These are phyloP conservation scores for Populus nigra DNA, from an alignment of 345 rosid genomes.

Conservation along the genomic window DNA sequence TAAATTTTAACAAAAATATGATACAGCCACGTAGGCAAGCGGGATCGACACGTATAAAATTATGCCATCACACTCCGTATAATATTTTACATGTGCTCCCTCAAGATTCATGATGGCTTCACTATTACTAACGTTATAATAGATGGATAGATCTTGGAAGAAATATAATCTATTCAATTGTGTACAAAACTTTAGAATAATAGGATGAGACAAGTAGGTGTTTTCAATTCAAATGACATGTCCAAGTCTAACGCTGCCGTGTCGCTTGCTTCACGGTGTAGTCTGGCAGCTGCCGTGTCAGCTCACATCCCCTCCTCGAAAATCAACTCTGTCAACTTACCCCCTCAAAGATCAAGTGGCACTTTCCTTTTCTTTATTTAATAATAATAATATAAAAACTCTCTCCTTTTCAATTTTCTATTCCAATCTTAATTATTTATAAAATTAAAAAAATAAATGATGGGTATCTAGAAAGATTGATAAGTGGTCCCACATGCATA, in stretches of 20 bases:
- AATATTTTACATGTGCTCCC: too few species aligned
- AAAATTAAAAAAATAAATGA: background rate
- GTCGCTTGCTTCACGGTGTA: background rate
- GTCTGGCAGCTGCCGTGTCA: constrained; percentile 22
- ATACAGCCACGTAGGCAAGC: too few species aligned
- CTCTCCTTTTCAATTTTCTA: background rate
- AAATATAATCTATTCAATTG: too few species aligned
- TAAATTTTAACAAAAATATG: too few species aligned
- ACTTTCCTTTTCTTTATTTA: background rate
- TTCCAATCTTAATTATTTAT: background rate
- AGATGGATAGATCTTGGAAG: too few species aligned
- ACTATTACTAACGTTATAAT: too few species aligned
- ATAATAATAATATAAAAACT: background rate
- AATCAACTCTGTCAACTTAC: constrained; percentile 20
- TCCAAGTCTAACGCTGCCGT: background rate
- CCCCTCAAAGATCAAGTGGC: constrained; percentile 5
- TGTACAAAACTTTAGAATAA: too few species aligned
- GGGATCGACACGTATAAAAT: too few species aligned
- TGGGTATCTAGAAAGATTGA: background rate
- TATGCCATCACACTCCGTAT: too few species aligned
- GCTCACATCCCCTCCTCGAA: constrained; percentile 17
- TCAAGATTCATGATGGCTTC: too few species aligned
- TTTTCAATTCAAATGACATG: background rate
- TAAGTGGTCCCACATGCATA: constrained; percentile 11
- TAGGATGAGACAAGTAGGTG: background rate